Evolutionary conservation across 805 yeast species (phyloP), one percentile per base, ranked within the genome.

Genomic region (Candida manassasensis): DNA sequence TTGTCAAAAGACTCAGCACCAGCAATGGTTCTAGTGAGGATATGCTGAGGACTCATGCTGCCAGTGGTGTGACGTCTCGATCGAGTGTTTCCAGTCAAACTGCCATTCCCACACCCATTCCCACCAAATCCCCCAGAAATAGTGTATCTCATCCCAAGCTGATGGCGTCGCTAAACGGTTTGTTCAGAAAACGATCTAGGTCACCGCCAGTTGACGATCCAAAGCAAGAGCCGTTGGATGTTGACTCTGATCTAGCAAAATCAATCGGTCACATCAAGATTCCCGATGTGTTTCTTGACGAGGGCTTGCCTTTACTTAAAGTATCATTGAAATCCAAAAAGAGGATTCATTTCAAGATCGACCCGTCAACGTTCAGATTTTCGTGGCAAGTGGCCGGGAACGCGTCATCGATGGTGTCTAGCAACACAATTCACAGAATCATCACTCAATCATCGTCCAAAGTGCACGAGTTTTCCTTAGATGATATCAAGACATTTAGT

Each of bases 291-390:
- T 57, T 71, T n/a, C 52, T 78, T 4, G 59, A 67, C 7, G 67
- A 64, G 3, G 95, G 95, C 0, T 50, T 84, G 11, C 71, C 79
- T 2, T 59, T 86, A 41, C 53, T 83, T 19, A 71, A 86, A 45
- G 74, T 86, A 13, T 84, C 95, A 2, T 81, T 78, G 36, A 76
- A 76, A 43, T 84, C 86, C 44, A 73, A 71, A 44, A 76, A 79
- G 14, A 75, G 77, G 47, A 64, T 86, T 12, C 51, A 58, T 6
- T 74, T 85, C 41, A 66, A 56, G 40, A 61, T 86, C 2, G 80
- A 83, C 48, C 60, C 77, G 0, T 73, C 71, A 2, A 50, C 62
- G 9, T 82, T 84, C 19, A 51, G 63, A 4, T 61, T 84, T 11
- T 55, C 65, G 3, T 81, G 89, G 84, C 47, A 42, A 21, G 41